Evolutionary conservation across 805 yeast species (phyloP).

Genomic region (Zygotorulaspora chibaensis): DNA sequence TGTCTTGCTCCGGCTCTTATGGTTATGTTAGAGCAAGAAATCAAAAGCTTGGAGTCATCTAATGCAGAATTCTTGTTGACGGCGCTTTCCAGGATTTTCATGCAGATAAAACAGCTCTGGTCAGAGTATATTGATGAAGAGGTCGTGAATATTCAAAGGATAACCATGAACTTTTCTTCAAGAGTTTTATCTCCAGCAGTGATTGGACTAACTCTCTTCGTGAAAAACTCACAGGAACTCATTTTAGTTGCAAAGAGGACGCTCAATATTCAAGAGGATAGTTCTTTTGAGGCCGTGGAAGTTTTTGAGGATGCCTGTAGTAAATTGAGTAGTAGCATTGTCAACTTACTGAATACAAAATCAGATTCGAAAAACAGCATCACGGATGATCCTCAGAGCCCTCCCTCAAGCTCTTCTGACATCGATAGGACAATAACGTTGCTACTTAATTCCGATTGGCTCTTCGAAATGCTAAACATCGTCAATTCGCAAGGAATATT

Average conservation of each 20-base stretch:
- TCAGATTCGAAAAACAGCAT: constrained; percentile 5
- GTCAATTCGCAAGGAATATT: constrained; percentile 19
- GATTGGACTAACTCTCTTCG: constrained; percentile 45
- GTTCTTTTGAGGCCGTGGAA: constrained; percentile 6
- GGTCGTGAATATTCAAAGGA: constrained; percentile 41
- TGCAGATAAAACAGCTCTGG: constrained; percentile 55
- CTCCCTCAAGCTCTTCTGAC: constrained; percentile 12
- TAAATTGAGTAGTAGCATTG: constrained; percentile 10
- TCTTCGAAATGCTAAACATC: constrained; percentile 40
- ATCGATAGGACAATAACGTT: constrained; percentile 43
- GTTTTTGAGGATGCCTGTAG: constrained; percentile 9
- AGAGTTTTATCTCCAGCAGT: constrained; percentile 44
- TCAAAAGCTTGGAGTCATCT: constrained; percentile 40
- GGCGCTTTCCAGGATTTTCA: constrained; percentile 47
- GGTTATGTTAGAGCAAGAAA: constrained; percentile 39
- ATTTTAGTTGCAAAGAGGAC: constrained; percentile 29
- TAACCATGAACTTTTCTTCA: constrained; percentile 26
- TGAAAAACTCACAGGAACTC: constrained; percentile 33
- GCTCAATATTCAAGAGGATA: constrained; percentile 2
- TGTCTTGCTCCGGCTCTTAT: constrained; percentile 43
- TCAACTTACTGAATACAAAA: constrained; percentile 7
- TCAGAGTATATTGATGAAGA: constrained; percentile 53
- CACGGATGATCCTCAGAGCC: constrained; percentile 1
- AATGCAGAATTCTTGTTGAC: constrained; percentile 62
- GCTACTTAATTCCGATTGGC: constrained; percentile 51